Conservation (phyloP, 2,329 filamentous ascomycete species). For the Curvularia hawaiiensis region DNA sequence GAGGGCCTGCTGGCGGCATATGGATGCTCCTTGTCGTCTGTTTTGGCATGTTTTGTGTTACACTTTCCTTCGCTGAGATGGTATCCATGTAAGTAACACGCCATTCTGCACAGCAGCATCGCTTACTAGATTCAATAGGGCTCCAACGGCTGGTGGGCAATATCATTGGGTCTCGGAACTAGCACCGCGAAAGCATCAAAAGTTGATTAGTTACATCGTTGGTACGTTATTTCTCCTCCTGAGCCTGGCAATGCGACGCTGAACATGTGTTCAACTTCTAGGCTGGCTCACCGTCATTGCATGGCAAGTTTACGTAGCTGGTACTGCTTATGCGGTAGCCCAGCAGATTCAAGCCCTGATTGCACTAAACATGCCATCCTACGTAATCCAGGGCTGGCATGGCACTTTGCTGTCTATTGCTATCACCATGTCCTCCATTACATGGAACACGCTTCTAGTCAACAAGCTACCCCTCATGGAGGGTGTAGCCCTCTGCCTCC, state of each 20-base stretch:
- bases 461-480: conserved; percentile 44
- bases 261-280: background rate
- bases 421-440: conserved; percentile 46
- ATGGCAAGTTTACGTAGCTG: conserved; percentile 44
- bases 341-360: conserved; percentile 34
- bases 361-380: conserved; percentile 44
- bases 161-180: conserved; percentile 40
- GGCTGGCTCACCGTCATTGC: conserved; percentile 50
- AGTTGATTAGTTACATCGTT: conserved; percentile 43
- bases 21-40: conserved; percentile 29
- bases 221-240: conserved; percentile 38
- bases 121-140: conserved; percentile 1
- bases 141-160: conserved; percentile 25
- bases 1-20: conserved; percentile 23
- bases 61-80: conserved; percentile 37
- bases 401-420: conserved; percentile 54
- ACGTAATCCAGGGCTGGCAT: conserved; percentile 52
- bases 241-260: background rate
- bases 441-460: conserved; percentile 46
- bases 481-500: conserved; percentile 48
- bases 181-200: conserved; percentile 44
- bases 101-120: background rate
- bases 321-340: conserved; percentile 24
- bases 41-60: conserved; percentile 31
- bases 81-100: conserved; percentile 30